A percentile compares a stretch with the other conserved stretches of the same genome.
Evolutionary conservation across 192 early-diverging fungal species (phyloP).

Genomic region (Backusella sp.): DNA sequence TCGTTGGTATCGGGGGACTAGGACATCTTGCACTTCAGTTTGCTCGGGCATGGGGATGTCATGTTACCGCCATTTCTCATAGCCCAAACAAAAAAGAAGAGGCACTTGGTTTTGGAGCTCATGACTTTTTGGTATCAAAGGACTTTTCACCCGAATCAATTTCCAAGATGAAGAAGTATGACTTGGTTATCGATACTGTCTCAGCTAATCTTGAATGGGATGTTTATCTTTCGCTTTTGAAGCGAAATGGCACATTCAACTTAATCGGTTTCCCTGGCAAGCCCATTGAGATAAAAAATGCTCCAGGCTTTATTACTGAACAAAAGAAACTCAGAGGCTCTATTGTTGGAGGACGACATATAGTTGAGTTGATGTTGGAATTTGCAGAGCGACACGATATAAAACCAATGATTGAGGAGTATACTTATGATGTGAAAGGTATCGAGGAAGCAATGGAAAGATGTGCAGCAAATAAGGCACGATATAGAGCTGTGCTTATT

Average conservation of each 20-base stretch:
- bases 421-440: constrained; percentile 51
- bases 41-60: constrained; percentile 45
- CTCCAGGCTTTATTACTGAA: constrained; percentile 35
- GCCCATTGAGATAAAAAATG: constrained; percentile 37
- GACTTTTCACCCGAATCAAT: constrained; percentile 28
- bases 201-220: constrained; percentile 39
- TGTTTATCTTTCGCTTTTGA: constrained; percentile 36
- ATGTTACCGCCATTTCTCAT: constrained; percentile 52
- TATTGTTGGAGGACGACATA: constrained; percentile 58
- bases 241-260: constrained; percentile 30
- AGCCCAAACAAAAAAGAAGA: constrained; percentile 50
- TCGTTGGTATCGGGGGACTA: constrained; percentile 69
- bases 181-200: constrained; percentile 47
- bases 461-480: constrained; percentile 52
- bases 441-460: constrained; percentile 58
- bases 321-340: constrained; percentile 59
- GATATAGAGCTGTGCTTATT: constrained; percentile 67
- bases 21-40: constrained; percentile 64
- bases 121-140: constrained; percentile 44
- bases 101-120: constrained; percentile 53
- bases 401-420: constrained; percentile 62
- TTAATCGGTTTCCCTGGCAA: constrained; percentile 20
- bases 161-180: constrained; percentile 31
- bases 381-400: constrained; percentile 69
- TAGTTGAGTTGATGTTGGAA: constrained; percentile 62